Base-by-base conservation (phyloP, 805 yeast genomes). In the Ogataea allantospora region DNA sequence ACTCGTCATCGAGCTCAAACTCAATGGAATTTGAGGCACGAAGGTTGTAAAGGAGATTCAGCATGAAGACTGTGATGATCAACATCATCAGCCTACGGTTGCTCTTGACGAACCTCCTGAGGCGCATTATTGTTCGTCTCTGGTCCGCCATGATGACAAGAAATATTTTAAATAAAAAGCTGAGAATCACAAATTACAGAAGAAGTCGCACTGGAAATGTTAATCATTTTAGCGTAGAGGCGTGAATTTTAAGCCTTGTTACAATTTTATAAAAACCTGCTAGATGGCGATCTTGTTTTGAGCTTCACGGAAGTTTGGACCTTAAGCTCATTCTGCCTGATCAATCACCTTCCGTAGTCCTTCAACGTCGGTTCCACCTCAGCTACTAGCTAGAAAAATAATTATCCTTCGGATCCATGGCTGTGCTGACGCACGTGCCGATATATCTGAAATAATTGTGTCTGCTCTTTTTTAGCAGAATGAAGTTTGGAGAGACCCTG, bases 401-500 rank as follows among this genome's bases (percentile, higher is more conserved):
- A n/a, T n/a, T n/a, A n/a, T n/a, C n/a, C n/a, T n/a, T n/a, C n/a
- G 2, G 14, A 5, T 18, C 27, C 26, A 20, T 8, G 40, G 40
- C 40, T 36, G 40, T 38, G 38, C 33, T n/a, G 16, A 18, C 25
- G 34, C 38, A 38, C 38, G 42, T 27, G 31, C 26, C 27, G 30
- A 30, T 19, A 17, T 24, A 17, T 25, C 10, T 25, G 18, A n/a
- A 21, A 22, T 27, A 25, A 23, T 31, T 30, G 38, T 33, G 35
- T 25, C 35, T 33, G 35, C 35, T 25, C 23, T 15, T 26, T 36
- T 30, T 30, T 14, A 23, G 26, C 26, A 25, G 18, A 12, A 93
- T 93, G 97, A 91, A 89, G 74, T 93, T 93, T 56, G 99, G 99
- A 21, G 96, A 89, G 62, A 95, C 88, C 55, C 74, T 91, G 53